These are phyloP conservation scores for Salvia miltiorrhiza DNA, from an alignment of 257 asterid genomes.

Conservation along the genomic window DNA sequence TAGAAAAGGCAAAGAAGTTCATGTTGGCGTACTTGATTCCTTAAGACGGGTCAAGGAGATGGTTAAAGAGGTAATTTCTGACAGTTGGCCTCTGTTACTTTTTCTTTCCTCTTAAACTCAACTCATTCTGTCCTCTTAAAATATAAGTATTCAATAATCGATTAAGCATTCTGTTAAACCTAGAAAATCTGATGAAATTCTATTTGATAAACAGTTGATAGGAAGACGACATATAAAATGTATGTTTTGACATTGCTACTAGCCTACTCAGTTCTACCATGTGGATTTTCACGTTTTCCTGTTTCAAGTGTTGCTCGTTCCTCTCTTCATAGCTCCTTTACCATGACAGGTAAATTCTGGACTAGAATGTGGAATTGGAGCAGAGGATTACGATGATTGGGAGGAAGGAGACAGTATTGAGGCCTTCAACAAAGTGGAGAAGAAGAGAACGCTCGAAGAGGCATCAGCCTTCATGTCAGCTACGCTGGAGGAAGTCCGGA, in stretches of 20 bases:
- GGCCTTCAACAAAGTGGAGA: conserved; percentile 74
- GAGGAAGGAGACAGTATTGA: conserved; percentile 78
- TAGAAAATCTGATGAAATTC: background rate
- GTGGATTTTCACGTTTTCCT: background rate
- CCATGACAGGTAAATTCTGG: conserved; percentile 78
- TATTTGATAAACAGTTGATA: background rate
- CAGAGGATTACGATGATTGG: conserved; percentile 69
- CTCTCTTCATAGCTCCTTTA: background rate
- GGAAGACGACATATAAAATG: background rate
- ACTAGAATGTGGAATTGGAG: conserved; percentile 91
- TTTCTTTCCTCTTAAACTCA: background rate
- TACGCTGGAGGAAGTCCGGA: conserved; percentile 63
- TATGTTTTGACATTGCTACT: background rate
- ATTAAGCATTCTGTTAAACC: background rate
- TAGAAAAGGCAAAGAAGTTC: conserved; percentile 74
- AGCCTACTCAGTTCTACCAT: background rate
- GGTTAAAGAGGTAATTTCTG: conserved; percentile 78
- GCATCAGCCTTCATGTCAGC: conserved; percentile 96
- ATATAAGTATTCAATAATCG: background rate
- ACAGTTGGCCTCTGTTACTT: background rate
- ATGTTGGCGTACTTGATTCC: conserved; percentile 76
- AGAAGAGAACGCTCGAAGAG: conserved; percentile 93
- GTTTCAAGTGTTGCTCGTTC: background rate
- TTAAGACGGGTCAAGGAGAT: conserved; percentile 82
- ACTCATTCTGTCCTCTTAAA: background rate